Conservation (phyloP, 192 early-diverging fungal genomes). For the Backusella tuberculispora region DNA sequence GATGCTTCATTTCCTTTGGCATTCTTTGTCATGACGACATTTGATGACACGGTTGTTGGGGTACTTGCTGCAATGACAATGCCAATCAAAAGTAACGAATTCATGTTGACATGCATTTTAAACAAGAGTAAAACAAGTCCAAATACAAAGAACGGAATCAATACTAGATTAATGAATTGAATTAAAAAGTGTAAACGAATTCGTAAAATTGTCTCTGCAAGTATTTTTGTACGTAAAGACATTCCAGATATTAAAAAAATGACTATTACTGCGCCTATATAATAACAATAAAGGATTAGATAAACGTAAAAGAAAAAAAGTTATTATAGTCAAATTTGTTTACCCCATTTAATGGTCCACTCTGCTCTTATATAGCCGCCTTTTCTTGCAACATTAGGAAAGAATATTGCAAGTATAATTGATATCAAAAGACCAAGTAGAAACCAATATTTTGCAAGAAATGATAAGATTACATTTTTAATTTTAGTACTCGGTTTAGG, state of each 20-base stretch:
- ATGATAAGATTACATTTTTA: neutral
- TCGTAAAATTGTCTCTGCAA: conserved; percentile 36
- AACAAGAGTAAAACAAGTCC: conserved; percentile 57
- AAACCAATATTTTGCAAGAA: conserved; percentile 53
- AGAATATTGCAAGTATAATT: conserved; percentile 62
- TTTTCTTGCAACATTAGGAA: conserved; percentile 61
- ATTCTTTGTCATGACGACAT: conserved; percentile 76
- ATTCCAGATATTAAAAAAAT: conserved; percentile 44
- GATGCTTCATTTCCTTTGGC: conserved; percentile 66
- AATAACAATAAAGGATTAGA: neutral
- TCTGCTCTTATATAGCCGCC: conserved; percentile 55
- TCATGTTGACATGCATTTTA: conserved; percentile 47
- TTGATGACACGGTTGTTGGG: conserved; percentile 77
- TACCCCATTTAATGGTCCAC: conserved; percentile 68
- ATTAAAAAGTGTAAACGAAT: conserved; percentile 62
- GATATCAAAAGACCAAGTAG: conserved; percentile 62
- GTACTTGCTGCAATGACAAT: conserved; percentile 64
- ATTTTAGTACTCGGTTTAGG: neutral
- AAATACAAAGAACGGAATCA: conserved; percentile 65
- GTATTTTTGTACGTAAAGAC: conserved; percentile 35
- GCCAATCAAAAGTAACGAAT: conserved; percentile 59
- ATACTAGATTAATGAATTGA: conserved; percentile 59
- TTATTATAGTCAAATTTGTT: neutral
- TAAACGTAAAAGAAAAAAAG: neutral
- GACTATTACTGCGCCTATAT: conserved; percentile 37